Percentiles rank a stretch among this genome's conserved stretches.
Evolutionary conservation across 2,329 filamentous ascomycete species (phyloP).

Genomic region (Tolypocladium ovalisporum): DNA sequence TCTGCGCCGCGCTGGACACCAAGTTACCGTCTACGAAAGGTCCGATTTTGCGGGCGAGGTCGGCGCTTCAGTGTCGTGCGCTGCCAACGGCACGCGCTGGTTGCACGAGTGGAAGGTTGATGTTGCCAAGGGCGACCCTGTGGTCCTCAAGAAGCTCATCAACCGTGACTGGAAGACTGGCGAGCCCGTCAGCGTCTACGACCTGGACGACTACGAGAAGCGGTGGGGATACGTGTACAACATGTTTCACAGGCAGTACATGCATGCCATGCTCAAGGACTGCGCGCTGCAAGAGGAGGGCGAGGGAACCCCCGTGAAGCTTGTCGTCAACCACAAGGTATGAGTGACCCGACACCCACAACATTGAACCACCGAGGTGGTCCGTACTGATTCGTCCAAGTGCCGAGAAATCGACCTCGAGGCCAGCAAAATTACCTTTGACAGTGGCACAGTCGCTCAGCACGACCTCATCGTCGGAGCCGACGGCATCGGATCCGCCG

Average conservation of each 20-base stretch:
- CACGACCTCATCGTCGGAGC: constrained; percentile 54
- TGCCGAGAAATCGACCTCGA: constrained; percentile 42
- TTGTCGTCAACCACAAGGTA: constrained; percentile 47
- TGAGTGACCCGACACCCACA: constrained; percentile 1
- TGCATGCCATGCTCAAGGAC: constrained; percentile 57
- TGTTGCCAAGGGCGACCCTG: constrained; percentile 51
- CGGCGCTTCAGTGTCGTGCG: constrained; percentile 56
- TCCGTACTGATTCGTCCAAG: constrained; percentile 6
- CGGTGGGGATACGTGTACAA: constrained; percentile 56
- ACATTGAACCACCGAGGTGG: not conserved
- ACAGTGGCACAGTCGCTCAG: constrained; percentile 34
- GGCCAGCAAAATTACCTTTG: constrained; percentile 37
- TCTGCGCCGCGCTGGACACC: constrained; percentile 34
- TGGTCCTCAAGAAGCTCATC: constrained; percentile 55
- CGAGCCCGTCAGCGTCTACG: constrained; percentile 52
- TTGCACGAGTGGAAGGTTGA: constrained; percentile 59
- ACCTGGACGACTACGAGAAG: constrained; percentile 53
- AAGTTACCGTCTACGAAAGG: constrained; percentile 53
- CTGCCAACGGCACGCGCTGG: constrained; percentile 61
- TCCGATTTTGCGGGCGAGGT: constrained; percentile 58
- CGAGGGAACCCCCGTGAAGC: constrained; percentile 37
- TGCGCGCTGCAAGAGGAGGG: constrained; percentile 42
- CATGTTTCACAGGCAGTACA: constrained; percentile 60
- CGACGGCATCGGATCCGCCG: constrained; percentile 57
- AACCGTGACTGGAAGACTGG: constrained; percentile 62